Conservation (phyloP, 2,329 filamentous ascomycete species). For the Monosporascus sp. region DNA sequence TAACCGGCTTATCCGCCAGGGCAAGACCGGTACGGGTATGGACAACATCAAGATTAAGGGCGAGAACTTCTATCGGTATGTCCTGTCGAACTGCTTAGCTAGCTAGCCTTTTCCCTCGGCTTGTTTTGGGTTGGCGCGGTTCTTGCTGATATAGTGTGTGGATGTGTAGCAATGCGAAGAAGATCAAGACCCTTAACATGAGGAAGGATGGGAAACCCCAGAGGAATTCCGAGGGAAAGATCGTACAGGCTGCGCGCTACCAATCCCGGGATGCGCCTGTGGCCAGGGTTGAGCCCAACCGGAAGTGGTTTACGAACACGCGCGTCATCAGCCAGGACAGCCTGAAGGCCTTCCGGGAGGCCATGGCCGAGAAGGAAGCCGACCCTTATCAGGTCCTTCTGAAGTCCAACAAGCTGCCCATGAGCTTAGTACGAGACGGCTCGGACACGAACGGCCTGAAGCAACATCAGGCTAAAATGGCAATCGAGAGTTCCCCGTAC, state of each 20-base stretch:
- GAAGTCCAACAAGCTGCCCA: constrained; percentile 94
- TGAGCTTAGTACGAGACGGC: constrained; percentile 84
- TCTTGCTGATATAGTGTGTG: constrained; percentile 3
- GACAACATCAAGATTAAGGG: constrained; percentile 89
- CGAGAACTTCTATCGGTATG: constrained; percentile 92
- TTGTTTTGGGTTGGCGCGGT: constrained; percentile 14
- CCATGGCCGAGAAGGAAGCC: constrained; percentile 82
- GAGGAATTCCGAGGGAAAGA: constrained; percentile 76
- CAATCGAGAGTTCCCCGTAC: constrained; percentile 82
- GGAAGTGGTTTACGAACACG: constrained; percentile 97
- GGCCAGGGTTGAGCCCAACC: constrained; percentile 88
- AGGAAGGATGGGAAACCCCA: constrained; percentile 81
- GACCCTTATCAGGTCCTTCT: constrained; percentile 94
- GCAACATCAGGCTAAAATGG: constrained; percentile 90
- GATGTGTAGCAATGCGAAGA: constrained; percentile 61
- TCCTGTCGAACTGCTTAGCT: neutral
- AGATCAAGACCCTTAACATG: constrained; percentile 83
- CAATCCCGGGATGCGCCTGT: constrained; percentile 77
- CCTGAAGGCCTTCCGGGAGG: constrained; percentile 79
- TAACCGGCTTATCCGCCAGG: constrained; percentile 75
- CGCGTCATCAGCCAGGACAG: constrained; percentile 85
- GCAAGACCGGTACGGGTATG: constrained; percentile 81
- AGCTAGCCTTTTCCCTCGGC: too few species aligned
- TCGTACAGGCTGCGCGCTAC: constrained; percentile 77
- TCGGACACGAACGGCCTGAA: constrained; percentile 77